These are phyloP conservation scores for Phytopythium boreale DNA, from an alignment of 352 stramenopile species.

Conservation along the genomic window DNA sequence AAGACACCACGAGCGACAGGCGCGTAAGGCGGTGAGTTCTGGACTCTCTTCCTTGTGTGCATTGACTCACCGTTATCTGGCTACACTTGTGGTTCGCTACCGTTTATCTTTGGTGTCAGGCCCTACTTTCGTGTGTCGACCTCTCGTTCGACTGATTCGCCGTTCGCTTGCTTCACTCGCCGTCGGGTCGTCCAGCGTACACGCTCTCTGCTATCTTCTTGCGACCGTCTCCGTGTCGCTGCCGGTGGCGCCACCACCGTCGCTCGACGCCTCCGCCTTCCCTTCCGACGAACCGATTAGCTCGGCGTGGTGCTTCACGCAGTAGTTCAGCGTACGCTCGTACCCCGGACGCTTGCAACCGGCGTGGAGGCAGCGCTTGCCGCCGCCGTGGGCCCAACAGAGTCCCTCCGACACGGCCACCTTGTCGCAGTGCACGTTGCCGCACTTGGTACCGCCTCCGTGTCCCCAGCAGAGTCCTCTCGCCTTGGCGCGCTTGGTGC, in stretches of 20 bases:
- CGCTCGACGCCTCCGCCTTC: neutral
- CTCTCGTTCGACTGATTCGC: neutral
- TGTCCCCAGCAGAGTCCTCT: slow-evolving; percentile 46
- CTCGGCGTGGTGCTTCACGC: slow-evolving; percentile 10
- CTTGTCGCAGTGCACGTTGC: slow-evolving; percentile 18
- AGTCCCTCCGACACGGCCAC: slow-evolving; percentile 41
- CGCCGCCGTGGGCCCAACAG: slow-evolving; percentile 55
- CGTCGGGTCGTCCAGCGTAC: neutral
- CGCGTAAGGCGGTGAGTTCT: neutral
- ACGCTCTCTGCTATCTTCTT: neutral
- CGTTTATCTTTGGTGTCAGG: neutral
- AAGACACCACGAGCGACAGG: neutral
- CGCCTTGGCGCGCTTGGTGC: slow-evolving; percentile 30
- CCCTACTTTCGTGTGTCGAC: neutral
- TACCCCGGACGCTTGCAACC: slow-evolving; percentile 27
- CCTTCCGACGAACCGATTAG: neutral
- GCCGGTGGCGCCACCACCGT: neutral
- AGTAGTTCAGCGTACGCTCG: slow-evolving; percentile 23
- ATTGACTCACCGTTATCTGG: neutral
- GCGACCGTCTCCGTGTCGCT: neutral
- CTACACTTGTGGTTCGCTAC: neutral
- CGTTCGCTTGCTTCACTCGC: neutral
- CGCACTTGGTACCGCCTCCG: slow-evolving; percentile 36
- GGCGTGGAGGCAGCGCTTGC: slow-evolving; percentile 31
- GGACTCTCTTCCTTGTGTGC: neutral